Percentiles rank a stretch among this genome's conserved stretches.
Evolutionary conservation across 2,329 filamentous ascomycete species (phyloP).

Genomic region (Talaromyces sp.): DNA sequence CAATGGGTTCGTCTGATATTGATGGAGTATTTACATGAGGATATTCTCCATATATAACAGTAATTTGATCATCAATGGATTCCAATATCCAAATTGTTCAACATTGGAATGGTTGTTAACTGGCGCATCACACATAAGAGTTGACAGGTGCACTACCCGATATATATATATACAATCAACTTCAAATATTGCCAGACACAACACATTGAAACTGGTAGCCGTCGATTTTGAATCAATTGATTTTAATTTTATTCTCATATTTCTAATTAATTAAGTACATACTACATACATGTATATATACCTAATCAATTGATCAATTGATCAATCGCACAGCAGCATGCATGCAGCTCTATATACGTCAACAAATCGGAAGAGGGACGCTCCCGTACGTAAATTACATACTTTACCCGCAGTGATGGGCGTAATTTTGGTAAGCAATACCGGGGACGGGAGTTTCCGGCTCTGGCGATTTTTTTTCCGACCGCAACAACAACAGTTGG

Average conservation of each 20-base stretch:
- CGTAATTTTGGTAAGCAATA: constrained; percentile 4
- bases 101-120: too few relatives aligned
- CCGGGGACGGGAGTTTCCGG: constrained; percentile 4
- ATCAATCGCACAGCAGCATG: background rate
- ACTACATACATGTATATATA: background rate
- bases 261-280: background rate
- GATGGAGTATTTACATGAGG: too few relatives aligned
- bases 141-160: too few relatives aligned
- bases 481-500: background rate
- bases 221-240: too few relatives aligned
- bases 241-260: background rate
- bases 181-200: too few relatives aligned
- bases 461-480: background rate
- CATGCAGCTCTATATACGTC: background rate
- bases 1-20: too few relatives aligned
- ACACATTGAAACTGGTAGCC: too few relatives aligned
- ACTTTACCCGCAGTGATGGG: background rate
- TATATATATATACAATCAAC: too few relatives aligned
- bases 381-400: background rate
- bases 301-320: background rate
- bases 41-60: too few relatives aligned
- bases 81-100: too few relatives aligned
- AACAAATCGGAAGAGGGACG: background rate
- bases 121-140: too few relatives aligned
- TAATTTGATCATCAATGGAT: too few relatives aligned